A percentile compares a stretch with the other conserved stretches of the same genome.
phyloP scores from a whole-genome alignment of 106 monocot species.

The Apostasia shenzhenica region DNA sequence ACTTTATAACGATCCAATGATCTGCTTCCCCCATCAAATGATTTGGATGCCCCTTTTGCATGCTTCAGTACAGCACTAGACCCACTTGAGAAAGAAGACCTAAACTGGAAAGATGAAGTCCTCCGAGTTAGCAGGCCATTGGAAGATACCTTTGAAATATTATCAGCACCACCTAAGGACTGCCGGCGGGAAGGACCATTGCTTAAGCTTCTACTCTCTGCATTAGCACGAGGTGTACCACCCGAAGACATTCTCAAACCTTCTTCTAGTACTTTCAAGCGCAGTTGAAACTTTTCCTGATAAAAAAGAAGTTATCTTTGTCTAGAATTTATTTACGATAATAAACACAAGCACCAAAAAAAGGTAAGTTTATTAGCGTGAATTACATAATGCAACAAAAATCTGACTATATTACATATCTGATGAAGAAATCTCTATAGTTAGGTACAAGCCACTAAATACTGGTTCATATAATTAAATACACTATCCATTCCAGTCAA shows the following conservation, averaged over 20 bases:
- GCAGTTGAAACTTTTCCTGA: conserved; percentile 71
- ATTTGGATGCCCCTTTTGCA: conserved; percentile 81
- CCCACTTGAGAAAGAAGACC: conserved; percentile 49
- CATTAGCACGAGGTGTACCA: conserved; percentile 26
- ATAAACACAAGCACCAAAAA: not conserved
- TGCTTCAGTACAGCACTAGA: conserved; percentile 51
- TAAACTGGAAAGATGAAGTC: conserved; percentile 46
- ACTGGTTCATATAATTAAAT: too few relatives aligned
- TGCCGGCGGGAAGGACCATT: conserved; percentile 61
- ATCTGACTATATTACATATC: too few relatives aligned
- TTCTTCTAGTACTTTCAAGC: conserved; percentile 78
- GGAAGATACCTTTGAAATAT: conserved; percentile 34
- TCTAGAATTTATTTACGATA: too few relatives aligned
- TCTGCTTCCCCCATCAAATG: conserved; percentile 74
- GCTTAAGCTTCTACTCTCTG: conserved; percentile 28
- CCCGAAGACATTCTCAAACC: conserved; percentile 53
- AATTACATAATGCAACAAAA: too few relatives aligned
- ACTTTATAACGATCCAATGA: conserved; percentile 40
- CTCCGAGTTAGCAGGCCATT: conserved; percentile 46
- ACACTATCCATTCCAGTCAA: too few relatives aligned
- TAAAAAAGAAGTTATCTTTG: not conserved
- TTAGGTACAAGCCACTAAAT: too few relatives aligned
- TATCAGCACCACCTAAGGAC: conserved; percentile 66
- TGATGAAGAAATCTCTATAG: too few relatives aligned
- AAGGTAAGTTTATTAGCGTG: not conserved